Base-by-base conservation (phyloP, 352 stramenopile genomes). In the Pythium dissimile region DNA sequence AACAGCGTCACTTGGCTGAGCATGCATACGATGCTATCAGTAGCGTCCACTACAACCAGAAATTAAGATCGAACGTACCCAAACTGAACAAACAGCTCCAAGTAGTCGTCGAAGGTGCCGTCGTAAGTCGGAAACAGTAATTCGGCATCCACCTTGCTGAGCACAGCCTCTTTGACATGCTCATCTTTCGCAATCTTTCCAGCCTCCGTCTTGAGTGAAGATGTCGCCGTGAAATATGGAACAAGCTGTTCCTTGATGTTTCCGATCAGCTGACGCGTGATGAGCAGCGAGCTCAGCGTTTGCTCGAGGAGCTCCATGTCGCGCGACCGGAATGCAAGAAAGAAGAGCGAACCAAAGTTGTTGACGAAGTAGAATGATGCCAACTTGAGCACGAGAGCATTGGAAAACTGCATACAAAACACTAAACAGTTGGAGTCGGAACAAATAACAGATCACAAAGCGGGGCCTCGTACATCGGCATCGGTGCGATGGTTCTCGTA, bases 291-390 rank as follows among this genome's bases (percentile, higher is more conserved):
- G 28, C 82, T 95, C 52, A 91, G 73, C 16, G 88, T 96, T 57
- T 98, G 91, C 64, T 97, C 80, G 46, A 98, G 70, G 38, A 97
- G 56, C 6, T 84, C 77, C 80, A 93, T 89, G 46, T 92, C 78
- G 20, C 80, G 79, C 30, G 90, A 86, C 32, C 95, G 83, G 62
- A 98, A 98, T 9, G 91, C 90, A 59, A 98, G 87, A 71, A 98
- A 99, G 67, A 98, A 98, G 1, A 98, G 75, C 56, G 89, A 96
- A 4, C 90, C 89, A 64, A 98, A 98, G 77, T 98, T 98, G 77
- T 97, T 98, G 20, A 98, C 89, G 59, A 99, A 99, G 63, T 97
- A 94, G 67, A 99, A 99, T 37, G 96, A 86, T 58, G 98, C 97
- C 5, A 98, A 84, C 80, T 99, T 99, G 47, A 97, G 85, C 59